Percentiles rank a stretch among this genome's conserved stretches.
phyloP scores from a whole-genome alignment of 2,329 filamentous ascomycete genomes.

The Fusarium denticulatum region DNA sequence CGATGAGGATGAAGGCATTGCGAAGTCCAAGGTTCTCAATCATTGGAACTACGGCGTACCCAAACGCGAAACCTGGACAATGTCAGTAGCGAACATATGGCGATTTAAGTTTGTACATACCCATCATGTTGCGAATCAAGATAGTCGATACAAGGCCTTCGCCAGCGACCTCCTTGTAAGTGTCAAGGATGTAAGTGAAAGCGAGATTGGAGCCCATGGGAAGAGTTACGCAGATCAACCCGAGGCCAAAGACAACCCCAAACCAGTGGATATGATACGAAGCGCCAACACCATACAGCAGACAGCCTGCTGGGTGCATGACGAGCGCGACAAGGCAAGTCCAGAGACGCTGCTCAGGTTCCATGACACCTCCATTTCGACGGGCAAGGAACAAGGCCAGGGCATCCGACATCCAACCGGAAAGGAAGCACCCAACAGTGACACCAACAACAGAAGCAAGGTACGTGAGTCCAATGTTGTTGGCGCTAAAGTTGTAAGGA shows the following conservation, averaged over 20 bases:
- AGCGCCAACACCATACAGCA: conserved; percentile 31
- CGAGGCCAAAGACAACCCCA: conserved; percentile 29
- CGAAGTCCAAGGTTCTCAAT: neutral
- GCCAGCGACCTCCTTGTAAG: conserved; percentile 1
- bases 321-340: conserved; percentile 32
- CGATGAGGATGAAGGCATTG: neutral
- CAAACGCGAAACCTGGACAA: neutral
- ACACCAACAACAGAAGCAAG: neutral
- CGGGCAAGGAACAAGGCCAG: conserved; percentile 34
- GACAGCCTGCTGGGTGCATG: conserved; percentile 36
- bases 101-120: neutral
- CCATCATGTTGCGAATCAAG: conserved; percentile 5
- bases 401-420: conserved; percentile 36
- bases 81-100: neutral
- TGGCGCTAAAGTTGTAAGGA: neutral
- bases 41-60: neutral
- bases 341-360: conserved; percentile 42
- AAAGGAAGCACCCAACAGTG: conserved; percentile 9
- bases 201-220: neutral
- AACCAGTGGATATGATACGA: conserved; percentile 40
- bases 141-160: neutral
- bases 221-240: neutral
- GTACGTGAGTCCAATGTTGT: neutral
- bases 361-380: conserved; percentile 38
- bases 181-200: conserved; percentile 10